These are phyloP conservation scores for Fonsecaea erecta DNA, from an alignment of 2,329 filamentous ascomycete genomes.

Conservation along the genomic window DNA sequence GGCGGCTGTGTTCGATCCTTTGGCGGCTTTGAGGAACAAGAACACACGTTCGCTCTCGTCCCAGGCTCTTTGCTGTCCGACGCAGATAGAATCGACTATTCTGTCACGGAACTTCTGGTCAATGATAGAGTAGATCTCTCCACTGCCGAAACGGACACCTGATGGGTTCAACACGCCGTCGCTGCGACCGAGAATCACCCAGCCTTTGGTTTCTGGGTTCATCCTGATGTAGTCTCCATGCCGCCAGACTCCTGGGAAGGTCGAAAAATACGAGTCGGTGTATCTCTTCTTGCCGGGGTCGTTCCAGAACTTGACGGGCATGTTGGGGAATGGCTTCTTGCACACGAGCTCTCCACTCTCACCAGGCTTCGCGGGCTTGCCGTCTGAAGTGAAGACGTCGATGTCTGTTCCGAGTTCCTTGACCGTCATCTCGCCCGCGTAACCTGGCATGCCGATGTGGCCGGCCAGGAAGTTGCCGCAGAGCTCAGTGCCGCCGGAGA, in stretches of 20 bases:
- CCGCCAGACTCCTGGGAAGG: constrained; percentile 65
- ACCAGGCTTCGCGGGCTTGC: constrained; percentile 47
- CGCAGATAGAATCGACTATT: constrained; percentile 14
- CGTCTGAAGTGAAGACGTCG: constrained; percentile 22
- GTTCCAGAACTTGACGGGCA: constrained; percentile 68
- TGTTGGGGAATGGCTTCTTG: constrained; percentile 73
- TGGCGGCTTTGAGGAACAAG: constrained; percentile 23
- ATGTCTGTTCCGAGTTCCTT: constrained; percentile 53
- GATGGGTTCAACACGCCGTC: constrained; percentile 81
- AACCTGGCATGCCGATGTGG: constrained; percentile 71
- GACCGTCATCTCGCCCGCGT: constrained; percentile 61
- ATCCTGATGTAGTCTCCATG: constrained; percentile 78
- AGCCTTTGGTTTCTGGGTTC: constrained; percentile 67
- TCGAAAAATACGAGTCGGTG: constrained; percentile 39
- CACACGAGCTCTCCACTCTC: constrained; percentile 76
- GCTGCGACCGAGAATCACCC: constrained; percentile 44
- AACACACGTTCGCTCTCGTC: constrained; percentile 29
- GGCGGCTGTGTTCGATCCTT: background rate
- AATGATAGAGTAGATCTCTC: constrained; percentile 78
- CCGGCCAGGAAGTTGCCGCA: constrained; percentile 47
- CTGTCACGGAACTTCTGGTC: constrained; percentile 39
- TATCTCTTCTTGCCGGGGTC: constrained; percentile 60
- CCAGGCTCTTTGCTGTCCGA: constrained; percentile 12
- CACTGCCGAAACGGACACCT: constrained; percentile 77
- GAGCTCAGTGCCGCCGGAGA: constrained; percentile 41